These are phyloP conservation scores for Zygosaccharomyces sapae DNA, from an alignment of 1,139 yeast genomes.

Conservation along the genomic window DNA sequence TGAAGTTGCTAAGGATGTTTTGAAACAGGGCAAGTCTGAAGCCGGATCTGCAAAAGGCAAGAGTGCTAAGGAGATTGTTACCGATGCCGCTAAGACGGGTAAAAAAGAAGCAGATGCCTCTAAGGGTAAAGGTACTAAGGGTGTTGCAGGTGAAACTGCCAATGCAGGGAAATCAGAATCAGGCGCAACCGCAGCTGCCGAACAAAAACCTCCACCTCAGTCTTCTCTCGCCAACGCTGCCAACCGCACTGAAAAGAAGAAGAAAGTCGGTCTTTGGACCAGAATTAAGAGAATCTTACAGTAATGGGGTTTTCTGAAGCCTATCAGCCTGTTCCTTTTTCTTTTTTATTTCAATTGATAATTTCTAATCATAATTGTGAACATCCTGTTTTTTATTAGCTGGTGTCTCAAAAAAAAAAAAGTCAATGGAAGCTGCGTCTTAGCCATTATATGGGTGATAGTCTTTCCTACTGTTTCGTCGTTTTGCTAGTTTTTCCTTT, in stretches of 20 bases:
- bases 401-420: no score
- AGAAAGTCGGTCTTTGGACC: slow-evolving; percentile 45
- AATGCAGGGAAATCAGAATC: slow-evolving; percentile 4
- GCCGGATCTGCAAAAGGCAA: neutral
- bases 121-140: neutral
- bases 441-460: no score
- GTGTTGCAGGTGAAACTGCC: neutral
- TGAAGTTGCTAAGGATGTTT: slow-evolving; percentile 13
- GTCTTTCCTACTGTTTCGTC: no score
- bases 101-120: neutral
- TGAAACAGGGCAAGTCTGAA: slow-evolving; percentile 12
- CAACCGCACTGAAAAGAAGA: slow-evolving; percentile 36
- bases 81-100: neutral
- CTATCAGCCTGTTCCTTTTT: no score
- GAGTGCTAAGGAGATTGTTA: neutral
- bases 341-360: no score
- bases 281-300: slow-evolving; percentile 45
- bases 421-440: no score
- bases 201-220: slow-evolving; percentile 3
- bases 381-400: no score
- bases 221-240: slow-evolving; percentile 8
- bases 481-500: no score
- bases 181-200: neutral
- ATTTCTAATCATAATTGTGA: no score
- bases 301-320: neutral